These are phyloP conservation scores for Bisporella sp. DNA, from an alignment of 2,329 filamentous ascomycete species.

Conservation along the genomic window DNA sequence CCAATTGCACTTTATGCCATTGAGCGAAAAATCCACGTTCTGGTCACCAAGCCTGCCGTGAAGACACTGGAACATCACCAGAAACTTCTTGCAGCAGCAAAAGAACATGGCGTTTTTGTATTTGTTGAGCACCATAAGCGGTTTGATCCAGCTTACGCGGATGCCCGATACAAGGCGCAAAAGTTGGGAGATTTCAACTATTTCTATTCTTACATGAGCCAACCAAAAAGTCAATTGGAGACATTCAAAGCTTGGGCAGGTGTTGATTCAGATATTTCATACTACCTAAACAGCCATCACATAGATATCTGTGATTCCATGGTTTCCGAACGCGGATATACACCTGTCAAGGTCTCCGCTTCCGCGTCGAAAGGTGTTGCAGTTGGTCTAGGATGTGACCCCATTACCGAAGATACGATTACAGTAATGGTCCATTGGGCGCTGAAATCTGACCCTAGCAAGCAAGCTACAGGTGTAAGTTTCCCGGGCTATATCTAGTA, in stretches of 20 bases:
- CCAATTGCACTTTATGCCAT: conserved; percentile 91
- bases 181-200: conserved; percentile 93
- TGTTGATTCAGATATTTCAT: conserved; percentile 85
- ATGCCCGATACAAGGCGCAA: conserved; percentile 71
- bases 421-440: conserved; percentile 85
- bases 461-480: conserved; percentile 69
- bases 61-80: conserved; percentile 78
- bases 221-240: conserved; percentile 25
- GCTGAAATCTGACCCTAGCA: conserved; percentile 59
- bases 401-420: conserved; percentile 87
- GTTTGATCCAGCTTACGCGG: conserved; percentile 86
- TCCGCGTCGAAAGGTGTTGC: conserved; percentile 74
- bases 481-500: no score
- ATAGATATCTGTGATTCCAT: conserved; percentile 89
- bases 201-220: conserved; percentile 73
- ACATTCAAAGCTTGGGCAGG: conserved; percentile 49
- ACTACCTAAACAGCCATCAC: conserved; percentile 95
- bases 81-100: conserved; percentile 63
- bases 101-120: conserved; percentile 74
- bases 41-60: conserved; percentile 91
- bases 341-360: conserved; percentile 72
- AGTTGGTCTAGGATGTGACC: conserved; percentile 68
- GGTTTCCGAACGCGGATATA: conserved; percentile 66
- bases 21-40: conserved; percentile 78
- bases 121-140: conserved; percentile 97